phyloP scores from a whole-genome alignment of 768 basidiomycete genomes.

The Lactifluus hygrophoroides region DNA sequence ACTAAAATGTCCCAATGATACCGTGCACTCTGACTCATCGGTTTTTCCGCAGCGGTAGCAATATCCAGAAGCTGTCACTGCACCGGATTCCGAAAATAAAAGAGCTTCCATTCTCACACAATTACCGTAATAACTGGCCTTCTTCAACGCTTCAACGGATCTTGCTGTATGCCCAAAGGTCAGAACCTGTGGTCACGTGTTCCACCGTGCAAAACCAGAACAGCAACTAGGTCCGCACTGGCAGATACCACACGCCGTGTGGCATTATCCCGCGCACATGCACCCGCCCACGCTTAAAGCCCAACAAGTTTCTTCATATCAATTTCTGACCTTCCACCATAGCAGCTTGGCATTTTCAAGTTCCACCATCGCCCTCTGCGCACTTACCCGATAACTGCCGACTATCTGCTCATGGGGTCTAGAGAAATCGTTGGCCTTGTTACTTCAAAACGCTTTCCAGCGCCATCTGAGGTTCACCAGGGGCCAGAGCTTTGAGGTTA shows the following conservation, averaged over 20 bases:
- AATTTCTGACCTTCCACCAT: no score
- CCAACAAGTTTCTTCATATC: no score
- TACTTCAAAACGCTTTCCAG: background rate
- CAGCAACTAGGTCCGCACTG: no score
- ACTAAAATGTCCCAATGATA: background rate
- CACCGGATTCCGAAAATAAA: background rate
- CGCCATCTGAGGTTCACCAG: background rate
- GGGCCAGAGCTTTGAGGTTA: background rate
- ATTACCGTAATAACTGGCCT: background rate
- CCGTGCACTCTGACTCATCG: background rate
- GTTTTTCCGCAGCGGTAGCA: slow-evolving; percentile 10
- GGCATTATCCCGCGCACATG: no score
- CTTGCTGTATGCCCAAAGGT: no score
- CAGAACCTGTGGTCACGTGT: no score
- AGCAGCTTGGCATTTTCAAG: background rate
- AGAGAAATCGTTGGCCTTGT: background rate
- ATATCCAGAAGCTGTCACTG: slow-evolving; percentile 4
- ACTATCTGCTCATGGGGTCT: background rate
- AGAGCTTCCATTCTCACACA: background rate
- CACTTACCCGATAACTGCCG: background rate
- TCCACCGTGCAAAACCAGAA: no score
- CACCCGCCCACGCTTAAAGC: no score
- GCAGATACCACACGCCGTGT: no score
- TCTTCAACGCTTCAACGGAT: no score
- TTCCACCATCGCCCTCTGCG: background rate